Percentiles rank a stretch among this genome's conserved stretches.
Conservation (phyloP, 441 rosid species). For the Gossypium trilobum region DNA sequence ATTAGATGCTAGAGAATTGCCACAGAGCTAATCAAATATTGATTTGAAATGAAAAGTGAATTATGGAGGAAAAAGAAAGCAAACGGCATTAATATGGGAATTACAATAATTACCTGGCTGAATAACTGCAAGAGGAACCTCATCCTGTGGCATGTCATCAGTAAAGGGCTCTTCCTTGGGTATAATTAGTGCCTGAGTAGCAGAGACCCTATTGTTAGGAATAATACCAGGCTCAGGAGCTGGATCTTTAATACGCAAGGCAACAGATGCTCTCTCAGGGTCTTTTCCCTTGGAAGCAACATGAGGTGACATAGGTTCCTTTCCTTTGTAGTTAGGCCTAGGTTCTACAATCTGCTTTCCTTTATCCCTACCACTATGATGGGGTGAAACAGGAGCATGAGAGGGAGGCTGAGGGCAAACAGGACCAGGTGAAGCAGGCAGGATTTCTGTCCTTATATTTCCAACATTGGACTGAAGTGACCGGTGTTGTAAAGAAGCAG, state of each 20-base stretch:
- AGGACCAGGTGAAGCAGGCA: not conserved
- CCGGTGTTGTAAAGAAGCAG: slow-evolving; percentile 11
- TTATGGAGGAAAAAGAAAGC: not conserved
- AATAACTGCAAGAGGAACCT: slow-evolving; percentile 35
- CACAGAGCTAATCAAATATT: not conserved
- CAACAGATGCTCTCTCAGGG: slow-evolving; percentile 19
- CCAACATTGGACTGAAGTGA: not conserved
- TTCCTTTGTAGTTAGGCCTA: slow-evolving; percentile 32
- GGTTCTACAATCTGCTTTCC: slow-evolving; percentile 25
- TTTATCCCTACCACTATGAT: slow-evolving; percentile 11
- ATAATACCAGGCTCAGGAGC: slow-evolving; percentile 16
- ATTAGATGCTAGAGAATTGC: not conserved
- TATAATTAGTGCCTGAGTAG: slow-evolving; percentile 21
- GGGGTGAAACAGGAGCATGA: slow-evolving; percentile 13
- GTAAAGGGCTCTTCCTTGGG: slow-evolving; percentile 56
- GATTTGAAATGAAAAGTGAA: not conserved
- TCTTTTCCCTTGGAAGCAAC: slow-evolving; percentile 22
- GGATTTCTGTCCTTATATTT: slow-evolving; percentile 6
- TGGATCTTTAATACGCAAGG: slow-evolving; percentile 24
- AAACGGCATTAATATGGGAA: not conserved
- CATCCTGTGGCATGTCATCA: slow-evolving; percentile 32
- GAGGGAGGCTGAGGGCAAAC: not conserved
- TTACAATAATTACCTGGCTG: slow-evolving; percentile 41
- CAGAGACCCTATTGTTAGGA: slow-evolving; percentile 24
- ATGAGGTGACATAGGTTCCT: slow-evolving; percentile 33